phyloP scores from a whole-genome alignment of 1,284 basidiomycete species.

The Apiotrichum gamsii region DNA sequence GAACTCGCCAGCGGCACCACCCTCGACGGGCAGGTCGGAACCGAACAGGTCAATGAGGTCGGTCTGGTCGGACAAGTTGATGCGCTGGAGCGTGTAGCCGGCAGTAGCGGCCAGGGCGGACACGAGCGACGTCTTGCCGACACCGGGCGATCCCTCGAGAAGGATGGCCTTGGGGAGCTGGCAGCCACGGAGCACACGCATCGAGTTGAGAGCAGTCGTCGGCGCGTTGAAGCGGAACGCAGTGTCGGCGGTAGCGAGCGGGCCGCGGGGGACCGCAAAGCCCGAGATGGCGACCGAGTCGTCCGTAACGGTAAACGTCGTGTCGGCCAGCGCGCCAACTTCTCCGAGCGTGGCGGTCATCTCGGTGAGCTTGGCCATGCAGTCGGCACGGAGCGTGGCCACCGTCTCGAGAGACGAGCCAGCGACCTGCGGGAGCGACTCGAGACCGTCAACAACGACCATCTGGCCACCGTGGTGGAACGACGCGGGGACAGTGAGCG shows the following conservation, averaged over 20 bases:
- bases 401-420: slow-evolving; percentile 38
- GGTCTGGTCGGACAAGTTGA: slow-evolving; percentile 98
- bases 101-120: slow-evolving; percentile 76
- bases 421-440: slow-evolving; percentile 62
- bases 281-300: slow-evolving; percentile 60
- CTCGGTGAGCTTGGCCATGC: slow-evolving; percentile 28
- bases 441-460: slow-evolving; percentile 77
- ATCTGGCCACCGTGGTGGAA: slow-evolving; percentile 83
- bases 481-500: slow-evolving; percentile 52
- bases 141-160: slow-evolving; percentile 95
- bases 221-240: slow-evolving; percentile 80
- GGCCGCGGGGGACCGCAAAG: slow-evolving; percentile 66
- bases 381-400: slow-evolving; percentile 34
- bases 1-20: slow-evolving; percentile 85
- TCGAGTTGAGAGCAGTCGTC: slow-evolving; percentile 80
- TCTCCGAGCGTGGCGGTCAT: slow-evolving; percentile 22
- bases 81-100: slow-evolving; percentile 79
- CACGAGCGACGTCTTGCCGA: slow-evolving; percentile 96
- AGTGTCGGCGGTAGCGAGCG: slow-evolving; percentile 28
- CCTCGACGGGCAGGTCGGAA: slow-evolving; percentile 91
- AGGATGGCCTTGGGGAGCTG: slow-evolving; percentile 88
- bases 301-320: slow-evolving; percentile 19
- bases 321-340: neutral
- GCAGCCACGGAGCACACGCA: slow-evolving; percentile 83
- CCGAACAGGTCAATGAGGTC: slow-evolving; percentile 96